Base-by-base conservation (phyloP, 2,329 filamentous ascomycete species). In the Fusarium verrucosum region DNA sequence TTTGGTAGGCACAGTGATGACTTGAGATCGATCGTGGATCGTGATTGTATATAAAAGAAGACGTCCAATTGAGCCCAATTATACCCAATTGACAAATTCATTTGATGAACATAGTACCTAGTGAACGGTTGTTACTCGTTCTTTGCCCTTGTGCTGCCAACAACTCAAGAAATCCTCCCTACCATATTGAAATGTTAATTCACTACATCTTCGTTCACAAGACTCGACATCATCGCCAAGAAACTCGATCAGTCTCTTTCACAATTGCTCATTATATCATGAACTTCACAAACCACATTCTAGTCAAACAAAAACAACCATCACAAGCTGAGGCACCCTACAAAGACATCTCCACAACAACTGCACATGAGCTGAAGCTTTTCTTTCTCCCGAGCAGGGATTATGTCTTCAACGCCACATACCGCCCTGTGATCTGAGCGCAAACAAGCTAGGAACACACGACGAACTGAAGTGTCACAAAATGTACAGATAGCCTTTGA, bases 1-100 rank as follows among this genome's bases (percentile, higher is more conserved):
- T 38, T 33, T 33, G 30, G 62, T 66, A 66, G 53, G 67, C 54
- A 46, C 5, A 36, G 53, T 19, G 42, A 65, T 55, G 10, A 40
- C 26, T 47, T 44, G 41, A 13, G 58, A 67, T 66, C 63, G 63
- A 60, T 64, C 41, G 23, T 43, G 3, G 16, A 30, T n/a, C n/a
- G n/a, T n/a, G n/a, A n/a, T n/a, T n/a, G n/a, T n/a, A n/a, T 22
- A 17, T 23, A 2, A 23, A 22, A 16, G 17, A 11, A 13, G 26
- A 7, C 45, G 10, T 20, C 25, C 7, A 16, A 41, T 23, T 28
- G 14, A 20, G n/a, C 7, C 8, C 13, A 23, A 26, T 32, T 16
- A 23, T 19, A 14, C 10, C 16, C 14, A 20, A 10, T 49, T 30
- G 11, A 10, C 19, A 10, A 7, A 11, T 20, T 7, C n/a, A 26